Conservation (phyloP, 2,329 filamentous ascomycete species). For the Aspergillus quadricinctus region DNA sequence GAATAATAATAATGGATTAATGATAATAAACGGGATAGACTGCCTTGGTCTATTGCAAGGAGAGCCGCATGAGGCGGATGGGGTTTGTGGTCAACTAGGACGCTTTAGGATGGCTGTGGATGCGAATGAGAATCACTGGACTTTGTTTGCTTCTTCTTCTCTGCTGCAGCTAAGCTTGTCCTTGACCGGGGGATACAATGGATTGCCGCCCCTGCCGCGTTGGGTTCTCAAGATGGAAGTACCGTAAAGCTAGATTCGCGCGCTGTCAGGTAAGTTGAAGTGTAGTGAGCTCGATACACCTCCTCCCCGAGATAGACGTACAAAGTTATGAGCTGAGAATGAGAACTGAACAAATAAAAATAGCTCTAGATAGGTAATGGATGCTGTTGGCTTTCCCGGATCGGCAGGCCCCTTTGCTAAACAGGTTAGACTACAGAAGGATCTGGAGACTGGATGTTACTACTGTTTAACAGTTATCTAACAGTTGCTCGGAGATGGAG, state of each 20-base stretch:
- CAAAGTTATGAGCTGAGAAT: not conserved
- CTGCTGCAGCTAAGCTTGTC: not conserved
- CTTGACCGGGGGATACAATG: not conserved
- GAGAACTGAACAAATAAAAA: not conserved
- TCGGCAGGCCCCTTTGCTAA: constrained; percentile 4
- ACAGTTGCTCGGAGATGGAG: not conserved
- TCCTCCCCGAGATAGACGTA: no score
- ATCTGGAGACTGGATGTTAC: constrained; percentile 1
- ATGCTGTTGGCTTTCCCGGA: not conserved
- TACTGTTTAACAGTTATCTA: not conserved
- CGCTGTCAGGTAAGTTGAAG: not conserved
- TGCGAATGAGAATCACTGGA: not conserved
- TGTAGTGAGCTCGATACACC: not conserved
- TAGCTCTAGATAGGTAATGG: not conserved
- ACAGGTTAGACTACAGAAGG: not conserved
- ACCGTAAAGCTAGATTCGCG: not conserved
- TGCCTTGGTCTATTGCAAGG: constrained; percentile 2
- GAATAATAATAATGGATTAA: not conserved
- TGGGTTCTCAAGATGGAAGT: not conserved
- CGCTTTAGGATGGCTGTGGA: not conserved
- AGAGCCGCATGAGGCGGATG: constrained; percentile 8
- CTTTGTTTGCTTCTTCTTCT: not conserved
- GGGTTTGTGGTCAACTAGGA: not conserved
- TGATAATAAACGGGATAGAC: not conserved
- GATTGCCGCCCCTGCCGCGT: constrained; percentile 4